phyloP scores from a whole-genome alignment of 208 protist species.

The Wallacemonas sp. region DNA sequence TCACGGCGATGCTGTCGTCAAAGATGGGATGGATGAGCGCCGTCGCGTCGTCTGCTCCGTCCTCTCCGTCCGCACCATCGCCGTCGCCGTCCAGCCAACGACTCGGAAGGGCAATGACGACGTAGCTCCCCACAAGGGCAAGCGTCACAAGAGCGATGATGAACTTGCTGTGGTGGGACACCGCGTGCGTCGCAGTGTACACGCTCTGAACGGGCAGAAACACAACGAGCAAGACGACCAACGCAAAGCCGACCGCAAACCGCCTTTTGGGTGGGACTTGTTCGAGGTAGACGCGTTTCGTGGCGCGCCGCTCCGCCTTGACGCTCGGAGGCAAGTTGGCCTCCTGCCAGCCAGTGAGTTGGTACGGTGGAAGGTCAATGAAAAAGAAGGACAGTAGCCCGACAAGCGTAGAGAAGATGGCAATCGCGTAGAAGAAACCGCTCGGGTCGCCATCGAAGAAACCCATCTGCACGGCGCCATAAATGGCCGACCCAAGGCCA shows the following conservation, averaged over 20 bases:
- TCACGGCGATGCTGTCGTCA: conserved; percentile 2
- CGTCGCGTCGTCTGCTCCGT: neutral
- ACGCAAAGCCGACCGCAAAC: conserved; percentile 57
- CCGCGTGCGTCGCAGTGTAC: conserved; percentile 37
- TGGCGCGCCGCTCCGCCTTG: conserved; percentile 33
- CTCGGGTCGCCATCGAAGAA: conserved; percentile 58
- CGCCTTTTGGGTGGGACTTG: conserved; percentile 69
- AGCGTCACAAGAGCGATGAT: conserved; percentile 50
- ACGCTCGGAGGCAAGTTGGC: conserved; percentile 37
- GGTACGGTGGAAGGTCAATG: conserved; percentile 69
- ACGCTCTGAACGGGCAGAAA: conserved; percentile 68
- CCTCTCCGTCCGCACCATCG: conserved; percentile 18
- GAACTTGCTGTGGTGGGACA: conserved; percentile 26
- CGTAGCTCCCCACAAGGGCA: conserved; percentile 29
- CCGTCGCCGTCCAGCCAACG: conserved; percentile 47
- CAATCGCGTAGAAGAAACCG: conserved; percentile 68
- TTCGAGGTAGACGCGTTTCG: conserved; percentile 53
- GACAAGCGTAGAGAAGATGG: conserved; percentile 30
- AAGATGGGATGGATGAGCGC: conserved; percentile 23
- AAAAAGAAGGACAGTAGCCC: conserved; percentile 54
- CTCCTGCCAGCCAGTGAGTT: conserved; percentile 68
- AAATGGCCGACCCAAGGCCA: conserved; percentile 82
- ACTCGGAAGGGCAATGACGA: conserved; percentile 55
- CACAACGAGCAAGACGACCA: conserved; percentile 60
- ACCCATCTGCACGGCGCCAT: conserved; percentile 61